These are phyloP conservation scores for Larix kaempferi DNA, from an alignment of 75 land plant genomes.

Conservation along the genomic window DNA sequence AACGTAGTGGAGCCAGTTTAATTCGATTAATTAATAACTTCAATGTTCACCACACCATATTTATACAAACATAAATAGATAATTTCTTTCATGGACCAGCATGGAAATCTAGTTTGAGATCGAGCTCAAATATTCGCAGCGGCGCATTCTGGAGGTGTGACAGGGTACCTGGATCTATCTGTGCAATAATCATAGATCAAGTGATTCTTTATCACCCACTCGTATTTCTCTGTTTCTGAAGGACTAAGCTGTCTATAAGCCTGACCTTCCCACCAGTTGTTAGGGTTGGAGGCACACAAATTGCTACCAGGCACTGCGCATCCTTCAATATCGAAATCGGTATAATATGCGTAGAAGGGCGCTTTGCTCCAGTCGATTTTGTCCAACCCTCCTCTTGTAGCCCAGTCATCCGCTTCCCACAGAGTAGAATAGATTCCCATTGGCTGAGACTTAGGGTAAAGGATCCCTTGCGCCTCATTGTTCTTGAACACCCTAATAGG, in stretches of 20 bases:
- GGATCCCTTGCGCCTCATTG: constrained; percentile 46
- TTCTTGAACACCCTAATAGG: constrained; percentile 85
- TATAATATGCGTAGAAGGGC: constrained; percentile 70
- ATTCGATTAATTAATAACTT: no score
- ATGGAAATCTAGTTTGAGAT: no score
- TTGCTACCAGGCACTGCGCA: constrained; percentile 46
- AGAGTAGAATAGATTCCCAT: constrained; percentile 79
- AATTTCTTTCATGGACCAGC: no score
- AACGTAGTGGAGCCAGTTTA: no score
- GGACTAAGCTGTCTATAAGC: constrained; percentile 28
- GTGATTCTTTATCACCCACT: constrained; percentile 59
- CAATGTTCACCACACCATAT: no score
- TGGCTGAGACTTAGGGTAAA: constrained; percentile 59
- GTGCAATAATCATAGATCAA: constrained; percentile 76
- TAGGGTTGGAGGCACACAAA: constrained; percentile 19
- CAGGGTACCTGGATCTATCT: constrained; percentile 49
- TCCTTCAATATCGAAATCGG: constrained; percentile 67
- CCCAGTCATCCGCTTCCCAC: constrained; percentile 90
- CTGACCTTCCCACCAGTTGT: constrained; percentile 41
- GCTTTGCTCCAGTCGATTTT: constrained; percentile 76
- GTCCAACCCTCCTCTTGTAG: constrained; percentile 77
- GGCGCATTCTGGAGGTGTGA: constrained; percentile 51
- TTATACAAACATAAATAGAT: no score
- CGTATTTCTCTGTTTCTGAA: constrained; percentile 15
- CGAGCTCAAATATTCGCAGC: constrained; percentile 23